These are phyloP conservation scores for Dothideomycetes sp. DNA, from an alignment of 2,329 filamentous ascomycete species.

Conservation along the genomic window DNA sequence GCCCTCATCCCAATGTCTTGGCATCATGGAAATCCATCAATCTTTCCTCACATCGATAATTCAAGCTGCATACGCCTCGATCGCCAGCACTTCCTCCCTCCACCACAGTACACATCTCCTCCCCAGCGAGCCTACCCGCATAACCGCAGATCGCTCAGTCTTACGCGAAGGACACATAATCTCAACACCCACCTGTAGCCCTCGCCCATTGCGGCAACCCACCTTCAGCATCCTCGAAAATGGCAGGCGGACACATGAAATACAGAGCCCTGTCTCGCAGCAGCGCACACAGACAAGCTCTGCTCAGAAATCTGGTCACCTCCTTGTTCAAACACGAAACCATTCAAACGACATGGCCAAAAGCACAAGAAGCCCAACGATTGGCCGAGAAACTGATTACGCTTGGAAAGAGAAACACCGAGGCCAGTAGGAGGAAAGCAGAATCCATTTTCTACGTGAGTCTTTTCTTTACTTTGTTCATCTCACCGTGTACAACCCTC, in stretches of 20 bases:
- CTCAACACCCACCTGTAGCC: neutral
- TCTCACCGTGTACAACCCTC: neutral
- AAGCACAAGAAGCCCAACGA: constrained; percentile 93
- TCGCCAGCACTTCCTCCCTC: no score
- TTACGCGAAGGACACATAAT: no score
- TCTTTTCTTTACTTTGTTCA: constrained; percentile 15
- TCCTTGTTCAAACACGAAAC: constrained; percentile 88
- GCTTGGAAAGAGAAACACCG: constrained; percentile 84
- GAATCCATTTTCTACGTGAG: constrained; percentile 69
- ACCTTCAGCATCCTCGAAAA: constrained; percentile 30
- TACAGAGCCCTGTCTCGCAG: constrained; percentile 81
- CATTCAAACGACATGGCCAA: constrained; percentile 89
- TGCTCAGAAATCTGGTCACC: constrained; percentile 91
- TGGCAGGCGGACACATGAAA: constrained; percentile 81
- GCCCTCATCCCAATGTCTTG: no score
- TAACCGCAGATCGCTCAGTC: no score
- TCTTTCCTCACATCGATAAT: no score
- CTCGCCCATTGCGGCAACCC: neutral
- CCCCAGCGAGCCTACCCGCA: no score
- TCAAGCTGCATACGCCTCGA: no score
- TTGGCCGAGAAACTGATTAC: constrained; percentile 92
- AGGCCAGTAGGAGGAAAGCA: constrained; percentile 67
- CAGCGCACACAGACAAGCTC: constrained; percentile 79
- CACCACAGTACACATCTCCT: no score
- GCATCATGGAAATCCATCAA: no score